phyloP scores from a whole-genome alignment of 345 rosid genomes.

The Citrus mangshanensis region DNA sequence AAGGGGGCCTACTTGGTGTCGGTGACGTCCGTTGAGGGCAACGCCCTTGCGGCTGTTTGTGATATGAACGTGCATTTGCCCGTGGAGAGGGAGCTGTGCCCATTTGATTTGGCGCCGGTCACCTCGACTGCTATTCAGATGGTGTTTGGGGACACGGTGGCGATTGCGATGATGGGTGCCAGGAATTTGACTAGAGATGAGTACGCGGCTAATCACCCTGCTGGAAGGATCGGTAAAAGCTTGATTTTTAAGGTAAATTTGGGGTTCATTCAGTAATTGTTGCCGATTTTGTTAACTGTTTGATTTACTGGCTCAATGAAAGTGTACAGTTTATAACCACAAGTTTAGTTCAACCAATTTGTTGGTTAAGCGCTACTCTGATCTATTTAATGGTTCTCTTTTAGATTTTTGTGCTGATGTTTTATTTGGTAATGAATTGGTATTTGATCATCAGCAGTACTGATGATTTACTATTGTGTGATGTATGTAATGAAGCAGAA shows the following conservation, averaged over 20 bases:
- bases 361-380: neutral
- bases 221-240: constrained; percentile 91
- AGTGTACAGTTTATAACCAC: neutral
- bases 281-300: neutral
- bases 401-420: neutral
- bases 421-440: neutral
- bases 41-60: constrained; percentile 56
- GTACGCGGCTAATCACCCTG: constrained; percentile 94
- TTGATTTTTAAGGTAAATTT: constrained; percentile 77
- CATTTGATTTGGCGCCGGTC: constrained; percentile 92
- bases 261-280: neutral
- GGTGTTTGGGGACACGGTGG: constrained; percentile 98
- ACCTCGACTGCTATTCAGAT: constrained; percentile 98
- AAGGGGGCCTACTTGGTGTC: constrained; percentile 70
- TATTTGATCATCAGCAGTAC: neutral
- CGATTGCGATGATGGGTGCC: constrained; percentile 92
- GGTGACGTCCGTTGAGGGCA: constrained; percentile 74
- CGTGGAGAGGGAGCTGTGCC: constrained; percentile 83
- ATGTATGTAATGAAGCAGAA: constrained; percentile 88
- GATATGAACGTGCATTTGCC: constrained; percentile 90
- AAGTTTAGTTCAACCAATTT: neutral
- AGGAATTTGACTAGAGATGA: constrained; percentile 76
- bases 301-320: neutral
- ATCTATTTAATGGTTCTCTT: neutral
- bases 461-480: constrained; percentile 18